Base-by-base conservation (phyloP, 495 filamentous ascomycete genomes). In the Aspergillus coremiiformis region DNA sequence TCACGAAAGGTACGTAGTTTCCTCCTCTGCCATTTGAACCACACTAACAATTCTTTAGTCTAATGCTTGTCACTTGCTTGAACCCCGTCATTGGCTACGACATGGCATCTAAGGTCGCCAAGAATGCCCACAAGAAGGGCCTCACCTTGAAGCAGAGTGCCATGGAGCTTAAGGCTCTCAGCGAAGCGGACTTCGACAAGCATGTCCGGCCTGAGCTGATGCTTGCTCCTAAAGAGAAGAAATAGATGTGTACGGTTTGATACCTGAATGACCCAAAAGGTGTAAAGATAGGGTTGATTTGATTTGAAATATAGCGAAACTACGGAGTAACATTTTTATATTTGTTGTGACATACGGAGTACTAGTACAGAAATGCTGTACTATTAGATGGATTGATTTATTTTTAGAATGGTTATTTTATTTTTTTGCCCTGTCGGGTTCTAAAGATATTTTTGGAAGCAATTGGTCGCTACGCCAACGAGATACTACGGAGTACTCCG, bases 71-170 rank as follows among this genome's bases (percentile, higher is more conserved):
- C 33, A 98, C 93, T 47, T 97, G 94, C 77, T 76, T 98, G 57
- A 98, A 98, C 78, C 92, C 91, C 51, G 87, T 96, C 67, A 98
- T 98, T 67, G 93, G 93, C 29, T 98, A 98, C 73, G 93, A 98
- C 66, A 93, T 90, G 86, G 93, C 93, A 42, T 88, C 83, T 66
- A 96, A 96, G 78, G 92, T 96, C 12, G 93, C 93, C 58, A 98
- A 98, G 87, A 93, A 98, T 66, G 93, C 93, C 17, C 93, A 98
- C 77, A 96, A 96, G 84, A 97, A 96, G 82, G 90, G 90, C 24
- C 69, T 87, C 52, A 96, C 89, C 20, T 79, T 98, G 39, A 96
- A 96, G 77, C 76, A 91, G 72, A 90, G 86, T 57, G 92, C 94
- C 39, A 81, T 98, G 83, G 88, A 97, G 77, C 78, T 98, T 58